A percentile compares a stretch with the other conserved stretches of the same genome.
These are phyloP conservation scores for Aspergillus oerlinghausenensis DNA, from an alignment of 2,329 filamentous ascomycete genomes.

Conservation along the genomic window DNA sequence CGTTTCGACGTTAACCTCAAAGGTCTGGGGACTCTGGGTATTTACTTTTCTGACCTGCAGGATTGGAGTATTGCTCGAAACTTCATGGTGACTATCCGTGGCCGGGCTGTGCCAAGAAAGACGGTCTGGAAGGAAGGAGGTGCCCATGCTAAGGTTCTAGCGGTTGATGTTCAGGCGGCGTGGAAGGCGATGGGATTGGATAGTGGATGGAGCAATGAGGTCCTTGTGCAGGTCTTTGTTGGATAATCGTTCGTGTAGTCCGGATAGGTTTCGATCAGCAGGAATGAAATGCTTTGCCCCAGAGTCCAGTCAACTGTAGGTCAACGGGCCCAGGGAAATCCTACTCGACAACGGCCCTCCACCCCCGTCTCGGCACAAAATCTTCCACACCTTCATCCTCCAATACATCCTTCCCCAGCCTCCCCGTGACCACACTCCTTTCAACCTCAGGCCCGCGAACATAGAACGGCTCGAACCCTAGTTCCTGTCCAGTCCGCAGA, in stretches of 20 bases:
- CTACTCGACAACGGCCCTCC: conserved; percentile 41
- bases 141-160: conserved; percentile 57
- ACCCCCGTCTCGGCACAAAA: conserved; percentile 57
- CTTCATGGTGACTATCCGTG: conserved; percentile 71
- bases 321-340: neutral
- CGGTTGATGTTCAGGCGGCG: conserved; percentile 70
- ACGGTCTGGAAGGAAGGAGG: conserved; percentile 54
- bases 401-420: conserved; percentile 56
- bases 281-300: neutral
- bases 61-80: conserved; percentile 57
- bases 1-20: conserved; percentile 68
- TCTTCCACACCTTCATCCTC: conserved; percentile 56
- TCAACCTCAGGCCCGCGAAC: conserved; percentile 59
- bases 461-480: conserved; percentile 55
- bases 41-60: conserved; percentile 71
- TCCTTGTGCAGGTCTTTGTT: conserved; percentile 61
- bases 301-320: neutral
- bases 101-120: conserved; percentile 61
- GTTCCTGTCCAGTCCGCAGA: conserved; percentile 9
- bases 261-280: neutral
- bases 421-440: conserved; percentile 62
- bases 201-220: conserved; percentile 75
- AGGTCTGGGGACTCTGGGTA: conserved; percentile 65
- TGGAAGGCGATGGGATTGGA: conserved; percentile 71
- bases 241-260: conserved; percentile 13